Conservation (phyloP, 139 green algal genomes). For the Asterochloris erici region DNA sequence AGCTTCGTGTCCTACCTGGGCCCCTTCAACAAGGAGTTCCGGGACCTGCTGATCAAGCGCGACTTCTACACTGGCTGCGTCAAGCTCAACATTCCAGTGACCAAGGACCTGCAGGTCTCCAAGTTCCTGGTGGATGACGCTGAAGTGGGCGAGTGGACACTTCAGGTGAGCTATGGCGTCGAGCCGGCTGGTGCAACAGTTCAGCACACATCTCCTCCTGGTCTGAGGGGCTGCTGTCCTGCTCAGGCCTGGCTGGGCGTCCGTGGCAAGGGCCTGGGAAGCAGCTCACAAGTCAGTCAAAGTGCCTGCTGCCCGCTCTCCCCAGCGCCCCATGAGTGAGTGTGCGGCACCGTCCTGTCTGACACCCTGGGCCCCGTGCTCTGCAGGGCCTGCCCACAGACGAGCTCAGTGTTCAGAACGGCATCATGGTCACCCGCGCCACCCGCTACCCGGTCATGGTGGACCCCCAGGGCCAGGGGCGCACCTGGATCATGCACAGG, state of each 20-base stretch:
- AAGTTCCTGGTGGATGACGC: conserved; percentile 90
- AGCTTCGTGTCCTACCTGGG: conserved; percentile 89
- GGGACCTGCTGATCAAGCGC: conserved; percentile 78
- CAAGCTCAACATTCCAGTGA: conserved; percentile 72
- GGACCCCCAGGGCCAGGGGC: conserved; percentile 85
- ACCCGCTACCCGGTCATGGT: conserved; percentile 85
- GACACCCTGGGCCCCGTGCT: background rate
- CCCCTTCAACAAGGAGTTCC: conserved; percentile 94
- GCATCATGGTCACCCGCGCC: conserved; percentile 89
- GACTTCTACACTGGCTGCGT: conserved; percentile 81
- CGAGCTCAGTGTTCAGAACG: conserved; percentile 93
- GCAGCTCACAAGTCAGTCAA: too few species aligned
- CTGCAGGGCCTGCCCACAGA: conserved; percentile 88
- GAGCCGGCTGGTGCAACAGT: too few species aligned
- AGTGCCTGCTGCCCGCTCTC: too few species aligned
- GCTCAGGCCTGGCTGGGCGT: too few species aligned
- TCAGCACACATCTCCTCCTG: too few species aligned
- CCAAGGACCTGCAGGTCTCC: conserved; percentile 69
- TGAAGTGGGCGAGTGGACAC: conserved; percentile 87
- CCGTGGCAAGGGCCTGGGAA: too few species aligned
- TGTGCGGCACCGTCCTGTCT: too few species aligned
- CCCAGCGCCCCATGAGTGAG: too few species aligned
- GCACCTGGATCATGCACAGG: conserved; percentile 82
- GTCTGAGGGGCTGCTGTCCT: too few species aligned
- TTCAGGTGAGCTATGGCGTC: conserved; percentile 26